Base-by-base conservation (phyloP, 2,329 filamentous ascomycete species). In the Pseudogymnoascus sp. region DNA sequence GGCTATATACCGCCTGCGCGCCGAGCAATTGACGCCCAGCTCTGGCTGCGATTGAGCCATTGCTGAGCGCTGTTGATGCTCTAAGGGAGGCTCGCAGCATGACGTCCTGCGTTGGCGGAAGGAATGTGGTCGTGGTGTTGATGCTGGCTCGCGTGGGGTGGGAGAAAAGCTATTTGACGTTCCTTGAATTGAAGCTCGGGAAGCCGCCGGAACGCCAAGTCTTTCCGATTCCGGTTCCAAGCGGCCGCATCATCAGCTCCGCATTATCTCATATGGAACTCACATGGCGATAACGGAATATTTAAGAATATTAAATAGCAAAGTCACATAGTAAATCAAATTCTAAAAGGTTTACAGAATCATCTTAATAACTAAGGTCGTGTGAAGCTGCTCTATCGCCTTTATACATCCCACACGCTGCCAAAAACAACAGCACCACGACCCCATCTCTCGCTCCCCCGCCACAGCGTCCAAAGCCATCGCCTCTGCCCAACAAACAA, bases 61-160 rank as follows among this genome's bases (percentile, higher is more conserved):
- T 78, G 78, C 81, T 79, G 75, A 86, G 77, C 73, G 81, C 79
- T 80, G 80, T 84, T 74, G 82, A 82, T 76, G 85, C 85, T 79
- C 81, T 84, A 79, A 88, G 79, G 77, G 85, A 87, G 77, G 83
- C 84, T 80, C 85, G 85, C 83, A 88, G 82, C 85, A 88, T 88
- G 80, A 80, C 80, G 79, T 78, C 79, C 79, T 80, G 76, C 74
- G 69, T 70, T 63, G 75, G 77, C 77, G 76, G 76, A 78, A 75
- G 57, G 43, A 62, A 74, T 73, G 74, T 71, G 73, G 71, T 75
- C 69, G 68, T 66, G 69, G 37, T 25, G 43, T 61, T 62, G 60
- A 45, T 51, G 67, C 68, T 66, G 69, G 57, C 43, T 60, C 28
- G 25, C 36, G 34, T 64, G 57, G 39, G 45, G n/a, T 36, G 39